phyloP scores from a whole-genome alignment of 2,329 filamentous ascomycete genomes.

The Tolypocladium tropicale region DNA sequence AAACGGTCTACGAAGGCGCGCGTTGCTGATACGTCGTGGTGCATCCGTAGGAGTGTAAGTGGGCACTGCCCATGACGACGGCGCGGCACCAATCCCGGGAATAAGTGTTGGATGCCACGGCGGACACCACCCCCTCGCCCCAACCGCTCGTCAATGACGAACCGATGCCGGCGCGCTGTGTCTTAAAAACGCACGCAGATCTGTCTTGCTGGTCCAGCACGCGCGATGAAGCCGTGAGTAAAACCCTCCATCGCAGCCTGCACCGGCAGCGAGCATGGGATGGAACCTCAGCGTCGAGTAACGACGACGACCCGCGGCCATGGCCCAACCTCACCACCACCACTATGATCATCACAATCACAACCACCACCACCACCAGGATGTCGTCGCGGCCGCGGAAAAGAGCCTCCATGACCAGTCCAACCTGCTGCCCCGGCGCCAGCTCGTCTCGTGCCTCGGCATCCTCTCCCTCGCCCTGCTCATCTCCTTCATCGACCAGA shows the following conservation, averaged over 20 bases:
- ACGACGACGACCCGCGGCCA: not conserved
- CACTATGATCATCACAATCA: no score
- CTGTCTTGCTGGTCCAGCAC: not conserved
- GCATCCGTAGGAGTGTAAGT: no score
- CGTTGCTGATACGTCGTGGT: no score
- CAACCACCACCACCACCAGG: not conserved
- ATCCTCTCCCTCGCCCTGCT: conserved; percentile 41
- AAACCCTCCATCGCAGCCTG: not conserved
- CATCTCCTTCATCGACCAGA: conserved; percentile 47
- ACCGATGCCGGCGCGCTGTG: not conserved
- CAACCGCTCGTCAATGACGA: not conserved
- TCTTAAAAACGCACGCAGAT: not conserved
- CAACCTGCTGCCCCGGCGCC: conserved; percentile 41
- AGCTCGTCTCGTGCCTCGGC: conserved; percentile 39
- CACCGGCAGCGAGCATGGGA: not conserved
- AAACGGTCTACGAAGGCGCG: no score
- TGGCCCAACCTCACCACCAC: not conserved
- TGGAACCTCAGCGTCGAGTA: not conserved
- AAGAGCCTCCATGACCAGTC: conserved; percentile 42
- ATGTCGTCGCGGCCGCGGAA: conserved; percentile 21
- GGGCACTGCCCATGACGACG: not conserved
- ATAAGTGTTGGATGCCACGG: not conserved
- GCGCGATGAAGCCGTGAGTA: not conserved
- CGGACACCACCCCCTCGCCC: not conserved
- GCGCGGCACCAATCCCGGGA: not conserved